Base-by-base conservation (phyloP, 495 filamentous ascomycete genomes). In the Rostrohypoxylon terebratum region DNA sequence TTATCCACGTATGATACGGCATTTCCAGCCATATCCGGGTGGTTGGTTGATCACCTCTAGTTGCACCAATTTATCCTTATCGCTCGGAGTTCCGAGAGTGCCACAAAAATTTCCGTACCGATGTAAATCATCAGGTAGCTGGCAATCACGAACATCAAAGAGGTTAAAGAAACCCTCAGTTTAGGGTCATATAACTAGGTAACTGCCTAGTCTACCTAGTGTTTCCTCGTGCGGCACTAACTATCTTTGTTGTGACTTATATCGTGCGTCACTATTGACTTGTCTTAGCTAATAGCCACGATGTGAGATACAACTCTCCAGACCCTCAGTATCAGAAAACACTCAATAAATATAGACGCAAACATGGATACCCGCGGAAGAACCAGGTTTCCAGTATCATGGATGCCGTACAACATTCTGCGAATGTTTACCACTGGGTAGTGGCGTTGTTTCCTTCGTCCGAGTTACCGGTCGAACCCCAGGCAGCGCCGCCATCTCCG, bases 321-420 rank as follows among this genome's bases (percentile, higher is more conserved):
- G 36, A 33, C 31, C 54, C 67, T 64, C 67, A 34, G 34, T 44
- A 64, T 59, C 60, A 40, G 21, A 9, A 47, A 34, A 59, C 8
- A 59, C n/a, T 28, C 18, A 21, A 59, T 10, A 2, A 16, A 1
- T 4, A 21, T 34, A 14, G 33, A 23, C 21, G 55, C 16, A 20
- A 25, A 44, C 9, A 4, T 13, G 3, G n/a, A 10, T 33, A 23
- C 10, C 18, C 6, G 28, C 28, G 6, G 25, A 59, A 44, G 20
- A 2, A 14, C 34, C 4, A 13, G 38, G 3, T 14, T 16, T 36
- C 38, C 16, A 14, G 3, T 13, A 20, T 40, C 53, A 11, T 18
- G 4, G 31, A 34, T 10, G 31, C 16, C 51, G 51, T 20, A 2
- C 21, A 31, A 31, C 25, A 23, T 54, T 25, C 50, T 13, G 33